phyloP scores from a whole-genome alignment of 306 rosid species.

The Prunus mongolica region DNA sequence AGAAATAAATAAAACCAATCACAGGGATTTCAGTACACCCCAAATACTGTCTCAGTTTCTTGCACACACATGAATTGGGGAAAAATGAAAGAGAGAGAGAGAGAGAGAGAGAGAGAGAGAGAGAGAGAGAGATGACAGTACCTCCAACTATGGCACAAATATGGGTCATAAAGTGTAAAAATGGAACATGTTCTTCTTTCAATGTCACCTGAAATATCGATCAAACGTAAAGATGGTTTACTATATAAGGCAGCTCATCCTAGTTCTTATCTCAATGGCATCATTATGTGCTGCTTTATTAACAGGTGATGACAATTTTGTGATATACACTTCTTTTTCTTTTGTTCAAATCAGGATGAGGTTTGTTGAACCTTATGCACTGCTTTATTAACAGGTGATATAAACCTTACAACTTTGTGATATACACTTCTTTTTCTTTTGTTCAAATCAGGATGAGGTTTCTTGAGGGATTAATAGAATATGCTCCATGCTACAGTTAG shows the following conservation, averaged over 20 bases:
- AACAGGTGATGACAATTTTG: not conserved
- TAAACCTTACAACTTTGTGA: not conserved
- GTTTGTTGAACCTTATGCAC: not conserved
- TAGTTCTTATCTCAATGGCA: not conserved
- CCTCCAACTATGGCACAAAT: constrained; percentile 92
- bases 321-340: not conserved
- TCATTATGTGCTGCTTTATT: not conserved
- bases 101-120: not conserved
- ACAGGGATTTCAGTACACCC: not conserved
- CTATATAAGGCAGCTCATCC: not conserved
- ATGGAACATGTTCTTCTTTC: constrained; percentile 69
- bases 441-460: not conserved
- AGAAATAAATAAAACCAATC: no score
- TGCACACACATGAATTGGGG: not conserved
- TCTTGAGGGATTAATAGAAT: not conserved
- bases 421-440: not conserved
- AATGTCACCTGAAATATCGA: constrained; percentile 65
- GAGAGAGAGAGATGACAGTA: constrained; percentile 12
- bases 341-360: not conserved
- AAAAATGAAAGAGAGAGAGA: not conserved
- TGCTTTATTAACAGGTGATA: not conserved
- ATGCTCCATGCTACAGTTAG: no score
- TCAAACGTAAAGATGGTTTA: not conserved
- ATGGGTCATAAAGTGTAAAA: constrained; percentile 80
- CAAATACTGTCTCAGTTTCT: not conserved